These are phyloP conservation scores for Tolypocladium ovalisporum DNA, from an alignment of 2,329 filamentous ascomycete species.

Conservation along the genomic window DNA sequence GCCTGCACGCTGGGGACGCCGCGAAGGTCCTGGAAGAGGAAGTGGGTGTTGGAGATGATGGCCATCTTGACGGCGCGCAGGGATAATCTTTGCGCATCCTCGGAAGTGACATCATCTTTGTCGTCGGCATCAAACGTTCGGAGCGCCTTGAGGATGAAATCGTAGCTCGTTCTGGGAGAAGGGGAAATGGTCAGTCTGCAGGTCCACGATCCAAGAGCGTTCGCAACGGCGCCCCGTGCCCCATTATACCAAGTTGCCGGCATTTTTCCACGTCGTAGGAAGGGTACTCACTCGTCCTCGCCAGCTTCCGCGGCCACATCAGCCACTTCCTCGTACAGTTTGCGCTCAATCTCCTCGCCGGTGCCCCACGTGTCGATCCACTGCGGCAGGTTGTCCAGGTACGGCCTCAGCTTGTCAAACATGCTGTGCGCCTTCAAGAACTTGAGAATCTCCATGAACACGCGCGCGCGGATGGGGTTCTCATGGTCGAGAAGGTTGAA, in stretches of 20 bases:
- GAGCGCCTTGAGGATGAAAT: conserved; percentile 54
- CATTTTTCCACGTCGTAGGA: not conserved
- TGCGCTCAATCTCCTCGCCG: conserved; percentile 71
- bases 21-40: conserved; percentile 71
- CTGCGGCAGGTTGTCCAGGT: conserved; percentile 69
- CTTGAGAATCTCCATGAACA: conserved; percentile 79
- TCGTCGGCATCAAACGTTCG: conserved; percentile 48
- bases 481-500: conserved; percentile 83
- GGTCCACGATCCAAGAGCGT: not conserved
- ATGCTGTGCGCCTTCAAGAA: conserved; percentile 66
- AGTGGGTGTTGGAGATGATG: conserved; percentile 43
- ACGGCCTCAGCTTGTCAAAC: conserved; percentile 75
- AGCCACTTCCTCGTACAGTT: conserved; percentile 72
- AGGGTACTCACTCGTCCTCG: conserved; percentile 56
- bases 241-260: not conserved
- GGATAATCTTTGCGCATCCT: conserved; percentile 50
- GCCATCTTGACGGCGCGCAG: conserved; percentile 45
- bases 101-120: conserved; percentile 42
- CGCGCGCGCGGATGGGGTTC: conserved; percentile 76
- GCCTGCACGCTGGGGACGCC: conserved; percentile 76
- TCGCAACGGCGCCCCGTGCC: not conserved
- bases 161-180: conserved; percentile 45
- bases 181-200: not conserved
- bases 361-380: conserved; percentile 82
- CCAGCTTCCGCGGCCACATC: conserved; percentile 70